Base-by-base conservation (phyloP, 2,329 filamentous ascomycete genomes). In the Ophiostoma sp. region DNA sequence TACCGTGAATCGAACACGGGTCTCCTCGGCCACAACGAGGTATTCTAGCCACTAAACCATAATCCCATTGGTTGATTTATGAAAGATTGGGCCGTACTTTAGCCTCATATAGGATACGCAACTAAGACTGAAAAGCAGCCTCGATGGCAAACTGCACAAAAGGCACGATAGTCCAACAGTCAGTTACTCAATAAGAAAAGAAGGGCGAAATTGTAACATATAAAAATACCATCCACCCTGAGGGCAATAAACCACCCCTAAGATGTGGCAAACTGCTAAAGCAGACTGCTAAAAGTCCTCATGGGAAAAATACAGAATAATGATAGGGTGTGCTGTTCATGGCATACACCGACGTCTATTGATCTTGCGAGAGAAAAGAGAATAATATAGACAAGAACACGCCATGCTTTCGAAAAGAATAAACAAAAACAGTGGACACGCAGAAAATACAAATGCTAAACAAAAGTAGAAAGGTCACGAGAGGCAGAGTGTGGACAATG, bases 1-100 rank as follows among this genome's bases (percentile, higher is more conserved):
- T 67, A 71, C 70, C 71, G 69, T 72, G 71, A 71, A 72, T 72
- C 70, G 71, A 72, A 72, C 70, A 71, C 69, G 71, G 69, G 70
- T 72, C 69, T 72, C 69, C 47, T 71, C 71, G 71, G 69, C 71
- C 69, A 71, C 71, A 72, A 70, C 70, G 70, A 71, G 58, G 69
- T 71, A 70, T 71, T 70, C 71, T 72, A 69, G 68, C 71, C 71
- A 71, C 71, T 72, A 71, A 70, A 72, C 70, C 64, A 72, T 71
- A 69, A 68, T 38, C 68, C 64, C 68, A 36, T 65, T 62, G 60
- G 65, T 47, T 62, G 60, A 66, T 66, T 68, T 55, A 12, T 68
- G 64, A 47, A 66, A 47, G 41, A 8, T 5, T 38, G 18, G 3
- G 8, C 5, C 1, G 1, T 5, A 27, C 11, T 45, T 42, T 14